These are phyloP conservation scores for Talaromyces trachyspermus DNA, from an alignment of 495 filamentous ascomycete species.

Conservation along the genomic window DNA sequence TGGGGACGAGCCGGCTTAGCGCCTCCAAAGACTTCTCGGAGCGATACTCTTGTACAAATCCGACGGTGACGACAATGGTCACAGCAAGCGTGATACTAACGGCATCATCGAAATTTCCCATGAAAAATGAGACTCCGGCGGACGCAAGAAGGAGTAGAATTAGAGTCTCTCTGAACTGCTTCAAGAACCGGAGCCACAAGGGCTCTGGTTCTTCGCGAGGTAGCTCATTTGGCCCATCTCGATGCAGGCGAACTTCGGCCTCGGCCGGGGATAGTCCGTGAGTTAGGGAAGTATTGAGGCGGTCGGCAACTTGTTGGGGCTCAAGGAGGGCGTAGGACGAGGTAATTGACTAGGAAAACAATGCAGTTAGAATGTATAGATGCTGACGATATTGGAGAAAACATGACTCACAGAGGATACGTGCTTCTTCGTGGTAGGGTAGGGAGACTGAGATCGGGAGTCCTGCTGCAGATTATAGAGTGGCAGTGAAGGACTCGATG, in stretches of 20 bases:
- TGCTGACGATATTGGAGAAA: neutral
- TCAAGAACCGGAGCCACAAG: conserved; percentile 86
- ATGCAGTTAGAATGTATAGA: too few species aligned
- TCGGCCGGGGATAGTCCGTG: conserved; percentile 75
- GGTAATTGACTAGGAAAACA: conserved; percentile 55
- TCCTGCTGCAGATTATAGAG: conserved; percentile 45
- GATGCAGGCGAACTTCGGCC: conserved; percentile 66
- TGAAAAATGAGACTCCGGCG: conserved; percentile 80
- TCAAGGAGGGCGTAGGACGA: conserved; percentile 57
- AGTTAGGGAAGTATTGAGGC: conserved; percentile 72
- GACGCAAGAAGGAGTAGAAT: conserved; percentile 86
- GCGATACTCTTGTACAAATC: conserved; percentile 94
- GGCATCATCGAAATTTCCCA: conserved; percentile 95
- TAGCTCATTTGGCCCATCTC: conserved; percentile 88
- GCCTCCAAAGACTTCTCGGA: conserved; percentile 97
- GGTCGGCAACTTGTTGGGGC: conserved; percentile 67
- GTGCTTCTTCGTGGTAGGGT: conserved; percentile 16
- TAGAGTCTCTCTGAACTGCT: conserved; percentile 90
- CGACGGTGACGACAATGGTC: conserved; percentile 92
- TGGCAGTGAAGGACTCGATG: conserved; percentile 42
- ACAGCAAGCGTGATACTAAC: conserved; percentile 92
- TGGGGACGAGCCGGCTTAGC: conserved; percentile 85
- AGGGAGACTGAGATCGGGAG: conserved; percentile 26
- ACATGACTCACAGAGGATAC: conserved; percentile 4
- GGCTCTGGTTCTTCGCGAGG: conserved; percentile 90